Evolutionary conservation across 2,329 filamentous ascomycete genomes (phyloP).

Genomic region (Aspergillus sp.): DNA sequence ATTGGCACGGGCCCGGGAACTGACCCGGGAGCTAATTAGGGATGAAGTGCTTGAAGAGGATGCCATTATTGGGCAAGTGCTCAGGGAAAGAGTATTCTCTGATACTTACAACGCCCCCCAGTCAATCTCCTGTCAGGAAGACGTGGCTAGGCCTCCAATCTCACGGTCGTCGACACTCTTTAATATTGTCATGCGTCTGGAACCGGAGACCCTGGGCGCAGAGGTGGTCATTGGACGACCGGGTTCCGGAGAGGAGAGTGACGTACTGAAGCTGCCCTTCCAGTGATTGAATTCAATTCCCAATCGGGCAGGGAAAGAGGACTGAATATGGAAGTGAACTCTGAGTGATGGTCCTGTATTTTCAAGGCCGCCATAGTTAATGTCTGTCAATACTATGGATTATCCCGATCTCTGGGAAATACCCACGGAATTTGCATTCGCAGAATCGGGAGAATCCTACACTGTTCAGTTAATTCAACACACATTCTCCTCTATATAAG

Average conservation of each 20-base stretch:
- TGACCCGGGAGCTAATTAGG: slow-evolving; percentile 28
- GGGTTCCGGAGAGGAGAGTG: slow-evolving; percentile 29
- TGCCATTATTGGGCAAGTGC: slow-evolving; percentile 21
- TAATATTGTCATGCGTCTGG: slow-evolving; percentile 40
- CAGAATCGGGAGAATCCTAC: too few relatives aligned
- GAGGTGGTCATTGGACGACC: slow-evolving; percentile 38
- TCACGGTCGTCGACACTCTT: slow-evolving; percentile 37
- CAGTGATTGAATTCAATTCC: neutral
- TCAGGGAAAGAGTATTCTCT: slow-evolving; percentile 38
- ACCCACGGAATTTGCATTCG: too few relatives aligned
- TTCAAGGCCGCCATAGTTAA: too few relatives aligned
- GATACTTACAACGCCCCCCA: slow-evolving; percentile 39
- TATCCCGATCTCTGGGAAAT: too few relatives aligned
- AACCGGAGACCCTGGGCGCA: slow-evolving; percentile 25
- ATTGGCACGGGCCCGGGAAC: slow-evolving; percentile 27
- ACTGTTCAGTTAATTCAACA: too few relatives aligned
- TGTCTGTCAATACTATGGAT: too few relatives aligned
- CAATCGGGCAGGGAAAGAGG: too few relatives aligned
- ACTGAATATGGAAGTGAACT: too few relatives aligned
- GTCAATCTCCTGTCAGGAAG: slow-evolving; percentile 39
- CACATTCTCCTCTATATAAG: too few relatives aligned
- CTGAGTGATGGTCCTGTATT: too few relatives aligned
- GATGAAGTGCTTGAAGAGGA: slow-evolving; percentile 23
- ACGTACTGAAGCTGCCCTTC: slow-evolving; percentile 33
- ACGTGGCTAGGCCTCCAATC: slow-evolving; percentile 28